phyloP scores from a whole-genome alignment of 441 rosid genomes.

The Populus hybrid region DNA sequence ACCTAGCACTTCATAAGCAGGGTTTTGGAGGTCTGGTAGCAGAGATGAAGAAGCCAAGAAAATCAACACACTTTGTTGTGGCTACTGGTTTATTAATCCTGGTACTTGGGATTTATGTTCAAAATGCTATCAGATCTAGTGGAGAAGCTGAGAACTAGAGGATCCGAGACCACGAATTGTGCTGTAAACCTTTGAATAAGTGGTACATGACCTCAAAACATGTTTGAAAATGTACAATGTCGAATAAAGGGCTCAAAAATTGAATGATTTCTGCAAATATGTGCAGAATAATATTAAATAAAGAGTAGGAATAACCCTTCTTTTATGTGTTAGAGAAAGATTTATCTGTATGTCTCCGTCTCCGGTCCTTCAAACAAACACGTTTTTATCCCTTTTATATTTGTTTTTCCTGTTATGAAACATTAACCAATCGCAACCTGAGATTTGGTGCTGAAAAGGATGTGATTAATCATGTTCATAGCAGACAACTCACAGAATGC shows the following conservation, averaged over 20 bases:
- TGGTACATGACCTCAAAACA: background rate
- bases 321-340: background rate
- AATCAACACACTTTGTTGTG: slow-evolving; percentile 34
- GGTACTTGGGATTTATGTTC: slow-evolving; percentile 36
- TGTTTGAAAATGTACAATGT: background rate
- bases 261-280: background rate
- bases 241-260: background rate
- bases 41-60: slow-evolving; percentile 39
- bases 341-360: no score
- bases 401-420: no score
- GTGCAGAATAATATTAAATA: background rate
- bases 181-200: background rate
- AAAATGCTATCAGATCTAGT: slow-evolving; percentile 30
- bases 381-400: no score
- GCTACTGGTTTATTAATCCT: slow-evolving; percentile 35
- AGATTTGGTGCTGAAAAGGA: background rate
- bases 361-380: no score
- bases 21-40: slow-evolving; percentile 26
- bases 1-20: slow-evolving; percentile 19
- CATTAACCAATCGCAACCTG: background rate
- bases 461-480: background rate
- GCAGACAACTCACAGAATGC: background rate
- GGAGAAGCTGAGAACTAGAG: slow-evolving; percentile 22
- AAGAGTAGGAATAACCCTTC: background rate
- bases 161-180: background rate